Percentiles rank a stretch among this genome's conserved stretches.
Conservation (phyloP, 2,329 filamentous ascomycete species). For the Apiospora malaysiana region DNA sequence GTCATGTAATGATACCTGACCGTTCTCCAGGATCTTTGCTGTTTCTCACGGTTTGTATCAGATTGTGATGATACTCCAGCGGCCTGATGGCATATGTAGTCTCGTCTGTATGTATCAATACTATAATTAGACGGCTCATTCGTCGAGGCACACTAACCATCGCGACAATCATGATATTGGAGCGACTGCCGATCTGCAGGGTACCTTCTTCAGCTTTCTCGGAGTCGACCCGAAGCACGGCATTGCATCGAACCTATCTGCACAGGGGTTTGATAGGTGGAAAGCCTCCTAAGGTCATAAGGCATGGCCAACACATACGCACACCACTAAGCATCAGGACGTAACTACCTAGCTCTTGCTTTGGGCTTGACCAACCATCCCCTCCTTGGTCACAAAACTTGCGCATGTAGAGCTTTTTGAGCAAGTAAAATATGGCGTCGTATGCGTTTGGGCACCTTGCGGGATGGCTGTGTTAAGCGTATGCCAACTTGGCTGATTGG, state of each 20-base stretch:
- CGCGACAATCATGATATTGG: background rate
- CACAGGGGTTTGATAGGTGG: background rate
- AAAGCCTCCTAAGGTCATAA: slow-evolving; percentile 5
- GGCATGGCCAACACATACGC: slow-evolving; percentile 10
- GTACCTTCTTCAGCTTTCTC: background rate
- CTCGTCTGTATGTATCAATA: background rate
- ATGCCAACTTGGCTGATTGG: background rate
- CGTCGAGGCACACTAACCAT: background rate
- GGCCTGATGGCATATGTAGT: background rate
- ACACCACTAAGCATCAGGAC: background rate
- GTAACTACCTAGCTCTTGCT: background rate
- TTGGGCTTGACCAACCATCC: background rate
- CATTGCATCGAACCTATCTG: background rate
- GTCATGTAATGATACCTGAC: slow-evolving; percentile 12
- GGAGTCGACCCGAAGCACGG: background rate
- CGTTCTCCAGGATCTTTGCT: background rate
- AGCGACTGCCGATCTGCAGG: slow-evolving; percentile 12
- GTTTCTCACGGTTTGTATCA: background rate
- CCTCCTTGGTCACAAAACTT: background rate
- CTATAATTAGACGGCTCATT: background rate
- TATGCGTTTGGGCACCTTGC: slow-evolving; percentile 9
- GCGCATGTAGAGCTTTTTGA: background rate
- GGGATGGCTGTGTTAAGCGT: background rate
- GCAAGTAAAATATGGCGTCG: background rate
- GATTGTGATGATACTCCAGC: background rate